Percentiles rank a stretch among this genome's conserved stretches.
Evolutionary conservation across 139 green algal genomes (phyloP).

Genomic region (Protoeuglena noctilucae): DNA sequence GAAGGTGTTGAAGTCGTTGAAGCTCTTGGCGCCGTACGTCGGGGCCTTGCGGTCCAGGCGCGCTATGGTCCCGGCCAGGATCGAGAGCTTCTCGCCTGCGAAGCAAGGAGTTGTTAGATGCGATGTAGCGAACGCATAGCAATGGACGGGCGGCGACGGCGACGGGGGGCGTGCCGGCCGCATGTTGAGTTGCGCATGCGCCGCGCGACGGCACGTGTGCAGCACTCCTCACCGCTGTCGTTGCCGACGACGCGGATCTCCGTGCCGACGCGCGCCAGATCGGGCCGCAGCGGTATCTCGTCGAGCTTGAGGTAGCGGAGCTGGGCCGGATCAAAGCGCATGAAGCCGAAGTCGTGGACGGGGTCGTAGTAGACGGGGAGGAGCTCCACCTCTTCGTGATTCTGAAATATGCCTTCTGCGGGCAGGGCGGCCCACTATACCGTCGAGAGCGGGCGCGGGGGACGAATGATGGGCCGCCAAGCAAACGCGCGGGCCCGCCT

Average conservation of each 20-base stretch:
- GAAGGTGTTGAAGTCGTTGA: constrained; percentile 93
- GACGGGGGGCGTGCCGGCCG: not conserved
- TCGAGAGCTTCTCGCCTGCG: constrained; percentile 43
- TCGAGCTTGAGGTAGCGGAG: constrained; percentile 46
- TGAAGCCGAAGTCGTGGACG: constrained; percentile 63
- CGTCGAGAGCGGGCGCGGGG: too few relatives aligned
- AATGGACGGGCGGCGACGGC: not conserved
- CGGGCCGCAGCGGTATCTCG: constrained; percentile 56
- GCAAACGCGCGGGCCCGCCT: not conserved
- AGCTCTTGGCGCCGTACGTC: constrained; percentile 46
- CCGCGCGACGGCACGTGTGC: too few relatives aligned
- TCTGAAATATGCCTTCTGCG: constrained; percentile 81
- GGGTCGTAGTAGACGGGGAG: constrained; percentile 48
- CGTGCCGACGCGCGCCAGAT: constrained; percentile 59
- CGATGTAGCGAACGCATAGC: not conserved
- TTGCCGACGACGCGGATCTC: constrained; percentile 85
- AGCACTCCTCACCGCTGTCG: constrained; percentile 71
- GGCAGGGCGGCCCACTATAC: too few relatives aligned
- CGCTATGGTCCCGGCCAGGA: constrained; percentile 69
- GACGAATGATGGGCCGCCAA: constrained; percentile 54
- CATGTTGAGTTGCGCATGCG: not conserved
- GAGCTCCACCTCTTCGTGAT: constrained; percentile 65
- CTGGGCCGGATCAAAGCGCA: constrained; percentile 53
- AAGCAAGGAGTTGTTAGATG: not conserved
- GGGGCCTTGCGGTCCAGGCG: constrained; percentile 75